Conservation (phyloP, 768 basidiomycete genomes). For the Erythrobasidium yunnanense region DNA sequence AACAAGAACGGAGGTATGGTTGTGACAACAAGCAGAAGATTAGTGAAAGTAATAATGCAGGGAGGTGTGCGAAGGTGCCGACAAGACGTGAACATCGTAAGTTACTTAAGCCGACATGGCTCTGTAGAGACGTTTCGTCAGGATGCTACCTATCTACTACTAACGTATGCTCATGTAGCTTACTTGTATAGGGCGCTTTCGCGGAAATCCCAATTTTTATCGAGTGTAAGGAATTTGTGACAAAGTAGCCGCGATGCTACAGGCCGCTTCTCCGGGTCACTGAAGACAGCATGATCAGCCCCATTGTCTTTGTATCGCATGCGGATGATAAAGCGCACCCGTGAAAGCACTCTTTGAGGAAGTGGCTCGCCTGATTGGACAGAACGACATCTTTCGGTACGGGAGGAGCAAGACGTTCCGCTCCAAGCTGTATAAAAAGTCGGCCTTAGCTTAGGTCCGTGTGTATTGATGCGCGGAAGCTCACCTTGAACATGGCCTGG, state of each 20-base stretch:
- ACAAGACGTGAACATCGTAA: too few relatives aligned
- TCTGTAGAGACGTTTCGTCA: too few relatives aligned
- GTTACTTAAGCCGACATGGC: not conserved
- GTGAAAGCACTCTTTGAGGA: slow-evolving; percentile 77
- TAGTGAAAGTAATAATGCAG: too few relatives aligned
- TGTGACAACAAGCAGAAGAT: too few relatives aligned
- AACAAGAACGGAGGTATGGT: too few relatives aligned
- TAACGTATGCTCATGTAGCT: not conserved
- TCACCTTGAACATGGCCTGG: slow-evolving; percentile 86
- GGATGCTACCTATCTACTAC: not conserved
- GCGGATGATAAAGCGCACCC: slow-evolving; percentile 50
- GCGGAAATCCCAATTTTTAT: slow-evolving; percentile 30
- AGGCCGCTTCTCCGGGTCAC: slow-evolving; percentile 33
- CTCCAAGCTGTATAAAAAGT: slow-evolving; percentile 57
- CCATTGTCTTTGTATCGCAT: not conserved
- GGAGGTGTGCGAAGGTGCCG: too few relatives aligned
- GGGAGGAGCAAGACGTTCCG: slow-evolving; percentile 73
- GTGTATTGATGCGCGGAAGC: too few relatives aligned
- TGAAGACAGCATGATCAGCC: not conserved
- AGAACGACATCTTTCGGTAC: slow-evolving; percentile 72
- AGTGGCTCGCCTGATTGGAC: slow-evolving; percentile 67
- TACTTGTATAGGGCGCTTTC: slow-evolving; percentile 6
- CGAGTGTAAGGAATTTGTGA: slow-evolving; percentile 33
- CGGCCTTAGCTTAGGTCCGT: too few relatives aligned
- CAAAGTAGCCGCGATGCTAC: slow-evolving; percentile 30